Evolutionary conservation across 192 early-diverging fungal genomes (phyloP).

Genomic region (Kickxella alabastrina): DNA sequence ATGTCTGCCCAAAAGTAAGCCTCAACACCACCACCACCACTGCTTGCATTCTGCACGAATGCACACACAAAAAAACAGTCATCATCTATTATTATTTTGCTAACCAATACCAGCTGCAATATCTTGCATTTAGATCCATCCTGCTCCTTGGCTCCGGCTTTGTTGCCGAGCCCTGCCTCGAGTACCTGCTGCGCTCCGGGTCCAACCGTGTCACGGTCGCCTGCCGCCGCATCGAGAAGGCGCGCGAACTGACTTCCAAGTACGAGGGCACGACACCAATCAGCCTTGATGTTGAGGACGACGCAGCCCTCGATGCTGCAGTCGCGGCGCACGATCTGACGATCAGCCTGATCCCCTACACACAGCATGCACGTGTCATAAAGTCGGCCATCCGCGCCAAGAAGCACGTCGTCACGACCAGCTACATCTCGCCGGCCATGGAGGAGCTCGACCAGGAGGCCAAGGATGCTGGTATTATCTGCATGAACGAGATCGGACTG

Average conservation of each 20-base stretch:
- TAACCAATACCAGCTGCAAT: too few relatives aligned
- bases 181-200: constrained; percentile 84
- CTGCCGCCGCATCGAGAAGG: constrained; percentile 71
- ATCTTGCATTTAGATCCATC: constrained; percentile 61
- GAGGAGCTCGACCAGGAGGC: constrained; percentile 80
- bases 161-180: constrained; percentile 91
- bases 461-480: constrained; percentile 78
- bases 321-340: constrained; percentile 85
- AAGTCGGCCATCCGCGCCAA: constrained; percentile 85
- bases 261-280: constrained; percentile 60
- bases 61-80: too few relatives aligned
- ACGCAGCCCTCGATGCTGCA: constrained; percentile 64
- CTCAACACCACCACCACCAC: too few relatives aligned
- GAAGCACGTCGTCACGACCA: constrained; percentile 95
- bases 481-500: constrained; percentile 98
- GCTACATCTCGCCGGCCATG: constrained; percentile 96
- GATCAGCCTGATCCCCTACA: constrained; percentile 90
- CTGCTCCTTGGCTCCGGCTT: constrained; percentile 96
- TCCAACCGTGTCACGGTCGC: constrained; percentile 92
- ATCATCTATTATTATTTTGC: too few relatives aligned
- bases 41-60: too few relatives aligned
- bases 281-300: constrained; percentile 77
- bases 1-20: constrained; percentile 39
- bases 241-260: constrained; percentile 61
- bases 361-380: constrained; percentile 84